Base-by-base conservation (phyloP, 2,329 filamentous ascomycete genomes). In the Fusarium nodosum region DNA sequence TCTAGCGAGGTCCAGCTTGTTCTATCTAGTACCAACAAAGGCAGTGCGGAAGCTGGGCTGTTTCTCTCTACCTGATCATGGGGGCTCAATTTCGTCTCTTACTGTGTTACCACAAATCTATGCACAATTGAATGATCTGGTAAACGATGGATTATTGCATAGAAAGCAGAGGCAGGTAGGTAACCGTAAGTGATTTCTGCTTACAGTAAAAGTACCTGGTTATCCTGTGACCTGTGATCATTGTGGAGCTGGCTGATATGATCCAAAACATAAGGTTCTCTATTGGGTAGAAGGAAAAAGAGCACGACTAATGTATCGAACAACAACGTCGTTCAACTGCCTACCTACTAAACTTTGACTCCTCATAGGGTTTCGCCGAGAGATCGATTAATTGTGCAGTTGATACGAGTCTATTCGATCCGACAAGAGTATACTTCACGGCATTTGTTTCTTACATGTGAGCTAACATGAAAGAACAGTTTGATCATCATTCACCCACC, bases 211-310 rank as follows among this genome's bases (percentile, higher is more conserved):
- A 45, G 26, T 44, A 26, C 41, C 11, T 39, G 36, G 42, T n/a
- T 56, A 36, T 51, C 42, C n/a, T 56, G 53, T 38, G 42, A 48
- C 42, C 31, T 56, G 42, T 52, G 33, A 48, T 36, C 42, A 50
- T 56, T 30, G 66, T 68, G 57, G 64, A 66, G 54, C 48, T 56
- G 53, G 22, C 48, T 56, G 47, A 33, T 66, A 50, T 41, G 24
- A 39, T 52, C 56, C 50, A 46, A 16, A 26, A 44, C n/a, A n/a
- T 33, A 41, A 47, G 52, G n/a, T 41, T 38, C 61, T 56, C 34
- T 30, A 42, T 48, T 38, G 41, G 53, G 22, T n/a, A 44, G 13
- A 54, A 45, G 38, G 26, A 42, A 39, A 20, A 24, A 36, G 22
- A 58, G 42, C 62, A 59, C 59, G 55, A 59, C 61, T 52, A 57